Percentiles rank a stretch among this genome's conserved stretches.
These are phyloP conservation scores for Parmelia sp. DNA, from an alignment of 495 filamentous ascomycete genomes.

Conservation along the genomic window DNA sequence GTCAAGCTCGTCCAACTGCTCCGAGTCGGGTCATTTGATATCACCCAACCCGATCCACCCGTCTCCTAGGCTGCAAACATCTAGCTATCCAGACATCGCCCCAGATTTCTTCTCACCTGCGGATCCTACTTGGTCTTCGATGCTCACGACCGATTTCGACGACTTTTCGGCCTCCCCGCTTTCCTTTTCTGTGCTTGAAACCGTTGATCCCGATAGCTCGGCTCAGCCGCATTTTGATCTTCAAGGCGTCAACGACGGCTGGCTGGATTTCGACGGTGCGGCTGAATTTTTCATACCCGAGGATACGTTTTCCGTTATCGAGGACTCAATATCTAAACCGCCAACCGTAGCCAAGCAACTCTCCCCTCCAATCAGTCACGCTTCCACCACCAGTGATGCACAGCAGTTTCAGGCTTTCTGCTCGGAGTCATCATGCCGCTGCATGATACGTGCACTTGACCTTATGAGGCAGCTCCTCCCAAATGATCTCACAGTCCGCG, in stretches of 20 bases:
- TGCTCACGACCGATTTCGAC: slow-evolving; percentile 18
- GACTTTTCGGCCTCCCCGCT: slow-evolving; percentile 22
- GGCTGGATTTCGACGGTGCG: neutral
- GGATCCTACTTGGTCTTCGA: slow-evolving; percentile 15
- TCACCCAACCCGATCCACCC: slow-evolving; percentile 2
- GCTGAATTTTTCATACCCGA: slow-evolving; percentile 13
- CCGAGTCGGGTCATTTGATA: neutral
- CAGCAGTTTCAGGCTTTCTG: neutral
- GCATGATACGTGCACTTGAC: slow-evolving; percentile 15
- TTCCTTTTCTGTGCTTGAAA: slow-evolving; percentile 7
- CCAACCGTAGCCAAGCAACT: slow-evolving; percentile 1
- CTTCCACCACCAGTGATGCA: neutral
- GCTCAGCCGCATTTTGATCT: slow-evolving; percentile 9
- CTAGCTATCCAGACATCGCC: neutral
- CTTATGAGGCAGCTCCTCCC: slow-evolving; percentile 24
- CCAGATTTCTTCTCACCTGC: slow-evolving; percentile 14
- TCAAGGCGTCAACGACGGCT: slow-evolving; percentile 11
- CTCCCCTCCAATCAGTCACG: neutral
- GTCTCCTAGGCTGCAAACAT: neutral
- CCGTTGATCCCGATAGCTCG: slow-evolving; percentile 9
- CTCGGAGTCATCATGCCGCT: slow-evolving; percentile 12
- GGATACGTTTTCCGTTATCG: neutral
- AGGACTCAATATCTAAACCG: neutral
- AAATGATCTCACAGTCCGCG: slow-evolving; percentile 10
- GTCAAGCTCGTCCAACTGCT: neutral